Base-by-base conservation (phyloP, 768 basidiomycete genomes). In the Suillus alpinus region DNA sequence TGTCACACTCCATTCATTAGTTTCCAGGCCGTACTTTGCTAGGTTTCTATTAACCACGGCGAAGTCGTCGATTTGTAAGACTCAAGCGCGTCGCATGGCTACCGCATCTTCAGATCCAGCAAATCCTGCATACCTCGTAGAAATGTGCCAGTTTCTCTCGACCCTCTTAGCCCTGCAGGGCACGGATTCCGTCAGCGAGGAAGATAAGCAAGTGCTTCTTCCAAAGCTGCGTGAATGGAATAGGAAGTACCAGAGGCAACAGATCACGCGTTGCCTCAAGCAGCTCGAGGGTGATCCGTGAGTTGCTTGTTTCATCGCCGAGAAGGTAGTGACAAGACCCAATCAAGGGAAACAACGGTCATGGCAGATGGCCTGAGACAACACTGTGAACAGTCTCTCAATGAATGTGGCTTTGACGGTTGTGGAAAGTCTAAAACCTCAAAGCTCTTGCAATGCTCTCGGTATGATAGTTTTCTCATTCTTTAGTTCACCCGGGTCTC, bases 81-180 rank as follows among this genome's bases (percentile, higher is more conserved):
- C 79, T 16, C 77, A 80, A 57, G 73, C 75, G 18, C 71, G 71
- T 50, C 77, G 77, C 39, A 76, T 72, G 1, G 76, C 71, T 5
- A 66, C 65, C 12, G 36, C 44, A 18, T 51, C 41, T 20, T 51
- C 59, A 10, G 56, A 63, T 47, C n/a, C 56, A 18, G 59, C 56
- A 14, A 62, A 70, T 1, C 63, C 64, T 2, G 58, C 66, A 29
- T 63, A 69, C 13, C 65, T 79, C 37, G 73, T 62, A 26, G 76
- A 78, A 59, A 65, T 73, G 18, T 73, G 75, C 12, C 78, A 81
- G 60, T 80, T 80, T 56, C 63, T 78, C 34, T 70, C 77, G 0
- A 77, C 78, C 6, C 65, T 81, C 32, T 67, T 81, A 14, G 69
- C 77, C 36, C 65, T 79, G 2, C 78, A 79, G 57, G 79, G 78